phyloP scores from a whole-genome alignment of 495 filamentous ascomycete species.

The Podospora pseudopauciseta region DNA sequence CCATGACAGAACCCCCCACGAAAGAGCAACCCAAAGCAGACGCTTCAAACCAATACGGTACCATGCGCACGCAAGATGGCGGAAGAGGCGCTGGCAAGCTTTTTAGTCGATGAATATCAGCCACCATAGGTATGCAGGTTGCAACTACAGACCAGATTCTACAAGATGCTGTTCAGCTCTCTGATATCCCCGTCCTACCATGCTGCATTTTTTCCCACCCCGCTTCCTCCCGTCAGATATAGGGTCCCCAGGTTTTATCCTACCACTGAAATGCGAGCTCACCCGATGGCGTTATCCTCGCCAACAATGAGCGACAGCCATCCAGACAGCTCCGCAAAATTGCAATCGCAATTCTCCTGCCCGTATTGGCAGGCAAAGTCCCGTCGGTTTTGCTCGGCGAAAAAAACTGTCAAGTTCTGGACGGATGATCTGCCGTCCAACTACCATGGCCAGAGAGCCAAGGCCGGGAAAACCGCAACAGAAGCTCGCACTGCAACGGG shows the following conservation, averaged over 20 bases:
- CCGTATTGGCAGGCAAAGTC: background rate
- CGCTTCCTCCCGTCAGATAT: background rate
- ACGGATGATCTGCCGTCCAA: background rate
- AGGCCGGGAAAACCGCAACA: background rate
- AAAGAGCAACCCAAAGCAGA: background rate
- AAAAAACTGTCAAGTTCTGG: background rate
- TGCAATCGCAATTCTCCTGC: background rate
- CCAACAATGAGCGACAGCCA: background rate
- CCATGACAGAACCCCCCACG: background rate
- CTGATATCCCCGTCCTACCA: no score
- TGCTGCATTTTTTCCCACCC: background rate
- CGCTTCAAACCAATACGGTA: background rate
- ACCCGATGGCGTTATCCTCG: background rate
- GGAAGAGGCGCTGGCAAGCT: conserved; percentile 6
- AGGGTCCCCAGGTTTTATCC: background rate
- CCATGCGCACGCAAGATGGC: conserved; percentile 9
- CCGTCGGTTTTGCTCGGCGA: background rate
- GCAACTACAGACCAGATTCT: no score
- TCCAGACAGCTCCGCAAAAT: background rate
- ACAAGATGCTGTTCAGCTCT: no score
- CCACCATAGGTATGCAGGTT: background rate
- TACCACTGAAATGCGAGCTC: background rate
- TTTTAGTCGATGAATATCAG: background rate
- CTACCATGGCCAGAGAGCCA: background rate
- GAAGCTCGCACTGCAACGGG: background rate